Evolutionary conservation across 2,329 filamentous ascomycete species (phyloP).

Genomic region (Sarocladiaceae sp.): DNA sequence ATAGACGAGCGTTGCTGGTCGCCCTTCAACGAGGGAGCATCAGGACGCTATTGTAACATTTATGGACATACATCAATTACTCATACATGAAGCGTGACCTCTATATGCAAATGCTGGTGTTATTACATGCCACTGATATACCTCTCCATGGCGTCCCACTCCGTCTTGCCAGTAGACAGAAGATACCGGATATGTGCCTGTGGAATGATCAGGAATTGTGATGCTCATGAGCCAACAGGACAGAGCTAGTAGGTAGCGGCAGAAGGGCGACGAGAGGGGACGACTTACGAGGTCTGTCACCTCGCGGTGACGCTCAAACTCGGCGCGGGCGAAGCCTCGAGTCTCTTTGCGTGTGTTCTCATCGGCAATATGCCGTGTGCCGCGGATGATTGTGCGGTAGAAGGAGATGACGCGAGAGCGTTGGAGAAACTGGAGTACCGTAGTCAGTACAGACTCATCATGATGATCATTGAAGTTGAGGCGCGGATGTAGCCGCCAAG

Average conservation of each 20-base stretch:
- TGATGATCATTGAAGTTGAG: slow-evolving; percentile 6
- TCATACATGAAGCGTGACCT: background rate
- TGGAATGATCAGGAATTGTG: too few species aligned
- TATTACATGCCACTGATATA: slow-evolving; percentile 34
- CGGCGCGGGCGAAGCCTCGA: slow-evolving; percentile 50
- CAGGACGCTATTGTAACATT: background rate
- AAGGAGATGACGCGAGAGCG: slow-evolving; percentile 50
- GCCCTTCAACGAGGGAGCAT: background rate
- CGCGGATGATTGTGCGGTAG: slow-evolving; percentile 55
- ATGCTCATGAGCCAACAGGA: too few species aligned
- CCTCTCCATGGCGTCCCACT: slow-evolving; percentile 59
- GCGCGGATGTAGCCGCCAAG: too few species aligned
- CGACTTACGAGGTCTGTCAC: slow-evolving; percentile 51
- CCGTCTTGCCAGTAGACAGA: slow-evolving; percentile 59
- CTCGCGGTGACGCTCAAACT: slow-evolving; percentile 55
- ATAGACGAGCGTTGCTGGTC: background rate
- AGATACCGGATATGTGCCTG: slow-evolving; percentile 60
- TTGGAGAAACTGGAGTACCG: slow-evolving; percentile 50
- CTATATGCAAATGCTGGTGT: background rate
- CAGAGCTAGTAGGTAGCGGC: too few species aligned
- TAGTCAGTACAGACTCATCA: background rate
- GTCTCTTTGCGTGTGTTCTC: slow-evolving; percentile 50
- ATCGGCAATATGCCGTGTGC: slow-evolving; percentile 48
- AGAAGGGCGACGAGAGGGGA: background rate
- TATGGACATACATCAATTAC: slow-evolving; percentile 4